Evolutionary conservation across 768 basidiomycete genomes (phyloP), one percentile per base, ranked within the genome.

Genomic region (Ramaria sp.): DNA sequence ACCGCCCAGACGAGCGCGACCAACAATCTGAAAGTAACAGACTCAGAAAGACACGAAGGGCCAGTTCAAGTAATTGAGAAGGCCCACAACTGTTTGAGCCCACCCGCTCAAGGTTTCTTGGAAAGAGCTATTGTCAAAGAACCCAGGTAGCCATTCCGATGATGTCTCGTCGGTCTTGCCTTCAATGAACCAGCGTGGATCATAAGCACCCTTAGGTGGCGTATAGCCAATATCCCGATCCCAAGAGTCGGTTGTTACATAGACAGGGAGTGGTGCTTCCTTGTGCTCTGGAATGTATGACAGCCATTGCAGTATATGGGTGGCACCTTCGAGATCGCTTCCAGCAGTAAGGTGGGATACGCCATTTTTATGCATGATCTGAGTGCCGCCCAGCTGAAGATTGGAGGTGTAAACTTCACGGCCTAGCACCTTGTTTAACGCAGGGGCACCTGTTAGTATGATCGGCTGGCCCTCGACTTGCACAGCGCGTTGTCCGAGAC

Each of bases 361-460:
- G 72, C 96, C 96, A 67, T 99, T 99, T 82, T 97, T 97, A 82
- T 92, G 89, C 96, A 99, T 98, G 76, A 99, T 98, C 67, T 99
- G 96, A n/a, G 96, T 98, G 54, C 96, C 96, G 61, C 96, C 96
- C 59, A 99, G 88, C 70, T 98, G 96, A 63, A 99, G 71, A 70
- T 98, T 98, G 54, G 93, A 96, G 9, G 96, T 97, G 70, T 99
- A 98, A 47, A 99, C 96, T 70, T 98, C 96, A 50, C 96, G 88
- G 60, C 96, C 96, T 43, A 99, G 83, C 5, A 99, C 96, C 73
- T 99, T 98, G 80, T 98, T 99, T 62, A 99, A 81, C 4, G 96
- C 96, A 7, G 83, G 83, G 27, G 95, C 95, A 63, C 96, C 96
- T 13, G 96, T 99, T 59, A 99, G 81, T 69, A 99, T 99, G 73